Conservation (phyloP, 306 rosid genomes). For the Quercus aquifolioides region DNA sequence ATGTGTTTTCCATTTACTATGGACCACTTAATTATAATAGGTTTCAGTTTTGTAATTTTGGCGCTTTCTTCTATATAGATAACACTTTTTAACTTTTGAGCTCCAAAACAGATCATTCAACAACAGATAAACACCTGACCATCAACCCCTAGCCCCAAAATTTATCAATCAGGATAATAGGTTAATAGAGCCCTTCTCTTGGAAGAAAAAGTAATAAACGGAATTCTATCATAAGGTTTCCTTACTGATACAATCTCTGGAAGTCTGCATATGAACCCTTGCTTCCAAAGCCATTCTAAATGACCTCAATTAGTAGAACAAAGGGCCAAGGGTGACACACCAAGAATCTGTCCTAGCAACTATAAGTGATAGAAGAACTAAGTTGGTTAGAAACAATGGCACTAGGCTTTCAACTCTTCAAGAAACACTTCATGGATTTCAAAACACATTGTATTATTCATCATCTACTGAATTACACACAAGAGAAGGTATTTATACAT, state of each 20-base stretch:
- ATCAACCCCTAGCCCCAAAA: neutral
- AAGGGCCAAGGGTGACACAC: neutral
- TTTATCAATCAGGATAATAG: neutral
- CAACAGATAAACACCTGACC: neutral
- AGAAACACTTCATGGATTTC: too few relatives aligned
- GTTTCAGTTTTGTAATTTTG: neutral
- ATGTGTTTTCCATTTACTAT: neutral
- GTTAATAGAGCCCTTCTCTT: neutral
- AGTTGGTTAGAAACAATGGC: too few relatives aligned
- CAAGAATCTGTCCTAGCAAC: neutral
- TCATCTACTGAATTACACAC: too few relatives aligned
- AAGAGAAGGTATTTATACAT: too few relatives aligned
- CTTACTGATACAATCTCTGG: too few relatives aligned
- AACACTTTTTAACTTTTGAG: neutral
- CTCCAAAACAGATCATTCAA: neutral
- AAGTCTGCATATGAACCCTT: neutral
- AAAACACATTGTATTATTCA: too few relatives aligned
- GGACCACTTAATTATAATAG: neutral
- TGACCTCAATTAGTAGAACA: neutral
- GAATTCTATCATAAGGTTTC: neutral
- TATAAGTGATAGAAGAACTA: too few relatives aligned
- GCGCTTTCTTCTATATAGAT: neutral
- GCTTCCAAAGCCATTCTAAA: neutral
- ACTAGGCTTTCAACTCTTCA: too few relatives aligned
- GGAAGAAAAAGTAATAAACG: neutral